Base-by-base conservation (phyloP, 2,329 filamentous ascomycete species). In the Trichophaea hybrida region DNA sequence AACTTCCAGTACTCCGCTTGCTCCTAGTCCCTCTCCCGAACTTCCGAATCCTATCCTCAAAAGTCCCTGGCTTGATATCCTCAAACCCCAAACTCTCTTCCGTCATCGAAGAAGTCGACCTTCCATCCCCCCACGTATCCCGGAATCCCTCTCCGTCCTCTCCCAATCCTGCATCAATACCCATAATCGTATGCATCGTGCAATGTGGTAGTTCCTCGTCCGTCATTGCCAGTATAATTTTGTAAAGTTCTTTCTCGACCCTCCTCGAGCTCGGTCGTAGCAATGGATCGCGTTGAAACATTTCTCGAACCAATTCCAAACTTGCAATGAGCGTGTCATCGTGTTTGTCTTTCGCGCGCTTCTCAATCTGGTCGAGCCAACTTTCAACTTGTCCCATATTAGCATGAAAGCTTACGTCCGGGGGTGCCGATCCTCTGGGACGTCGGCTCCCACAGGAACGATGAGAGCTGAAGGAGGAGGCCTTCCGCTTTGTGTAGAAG, bases 391-490 rank as follows among this genome's bases (percentile, higher is more conserved):
- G 83, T 13, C 79, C 77, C 1, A 84, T 74, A 66, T 88, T 86
- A 64, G 79, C 79, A 71, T 88, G 85, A 70, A 86, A 89, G 0
- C 83, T 86, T 0, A 83, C 78, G 71, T 88, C 85, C 6, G 78
- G 76, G 1, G 83, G 77, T 5, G 80, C 81, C 10, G 80, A 81
- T 34, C 80, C 80, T 31, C 78, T 73, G 0, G 12, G 76, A 71
- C 44, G 73, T 5, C 60, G 66, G 69, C 84, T 81, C 68, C 82
- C 83, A 2, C 80, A 77, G 1, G 80, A 77, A 5, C 86, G 81
- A 69, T 86, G 82, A 31, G 80, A 76, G 37, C 80, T 75, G 68
- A 88, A 88, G 32, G 82, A 78, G 54, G 79, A 77, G 1, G 80
- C 76, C 57, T 82, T 80, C 65, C 83, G 82, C 70, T 86, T 86